Evolutionary conservation across 2,329 filamentous ascomycete genomes (phyloP).

Genomic region (Septoria petroselini): DNA sequence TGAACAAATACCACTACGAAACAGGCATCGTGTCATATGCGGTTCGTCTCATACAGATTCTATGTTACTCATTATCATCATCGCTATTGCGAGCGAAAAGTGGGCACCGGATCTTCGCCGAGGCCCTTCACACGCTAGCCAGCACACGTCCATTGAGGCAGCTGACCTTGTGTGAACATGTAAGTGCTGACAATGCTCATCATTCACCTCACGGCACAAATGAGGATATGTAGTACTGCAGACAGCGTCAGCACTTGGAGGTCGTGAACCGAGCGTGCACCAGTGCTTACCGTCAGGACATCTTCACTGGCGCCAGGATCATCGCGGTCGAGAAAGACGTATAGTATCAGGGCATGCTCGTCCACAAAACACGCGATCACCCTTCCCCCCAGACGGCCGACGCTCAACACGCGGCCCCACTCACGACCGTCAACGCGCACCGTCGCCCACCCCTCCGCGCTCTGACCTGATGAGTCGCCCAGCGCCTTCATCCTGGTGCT

Average conservation of each 20-base stretch:
- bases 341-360: constrained; percentile 75
- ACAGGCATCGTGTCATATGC: no score
- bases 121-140: neutral
- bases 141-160: constrained; percentile 4
- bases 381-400: constrained; percentile 80
- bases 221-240: constrained; percentile 58
- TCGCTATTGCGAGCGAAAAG: neutral
- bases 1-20: no score
- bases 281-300: constrained; percentile 65
- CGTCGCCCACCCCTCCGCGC: constrained; percentile 80
- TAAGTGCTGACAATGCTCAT: neutral
- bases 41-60: neutral
- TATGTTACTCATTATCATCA: neutral
- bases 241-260: constrained; percentile 20
- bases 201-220: constrained; percentile 38
- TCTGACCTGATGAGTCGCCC: constrained; percentile 57
- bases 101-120: constrained; percentile 2
- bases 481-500: constrained; percentile 70
- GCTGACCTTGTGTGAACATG: neutral
- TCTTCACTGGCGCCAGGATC: constrained; percentile 69
- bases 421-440: constrained; percentile 91
- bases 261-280: neutral
- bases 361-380: constrained; percentile 90
- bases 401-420: constrained; percentile 91
- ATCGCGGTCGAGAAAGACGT: constrained; percentile 73